Evolutionary conservation across 1,284 basidiomycete genomes (phyloP), one percentile per base, ranked within the genome.

Genomic region (Microbotryum violaceum): DNA sequence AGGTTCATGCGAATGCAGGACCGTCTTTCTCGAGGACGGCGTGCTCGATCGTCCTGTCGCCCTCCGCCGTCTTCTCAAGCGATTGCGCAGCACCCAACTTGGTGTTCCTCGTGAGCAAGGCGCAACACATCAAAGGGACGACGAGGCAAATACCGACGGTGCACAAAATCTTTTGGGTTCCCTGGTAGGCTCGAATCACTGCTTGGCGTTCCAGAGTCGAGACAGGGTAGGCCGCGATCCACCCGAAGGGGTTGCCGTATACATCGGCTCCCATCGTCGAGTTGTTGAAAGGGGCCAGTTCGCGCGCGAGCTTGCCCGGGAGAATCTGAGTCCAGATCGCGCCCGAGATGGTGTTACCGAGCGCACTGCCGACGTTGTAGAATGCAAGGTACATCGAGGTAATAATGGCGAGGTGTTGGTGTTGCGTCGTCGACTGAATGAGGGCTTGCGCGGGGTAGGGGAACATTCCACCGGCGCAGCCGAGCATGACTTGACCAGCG

Each of bases 301-400:
- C 60, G 23, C 56, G 33, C 31, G 61, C 46, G 21, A 78, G 68
- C 37, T 68, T 64, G 6, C 58, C 57, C 51, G 76, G 75, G 2
- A 78, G 66, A 2, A 73, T 72, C 61, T 77, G 61, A 8, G 77
- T 77, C 77, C 77, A 78, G 62, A 79, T 77, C 7, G 73, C 76
- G 33, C 74, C 77, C 37, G 27, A 27, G 65, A 78, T 73, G 23
- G 75, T 72, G 61, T 73, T 72, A 18, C 77, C 77, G 31, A 78
- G 65, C 0, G 75, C 74, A 20, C 71, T 72, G 20, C 77, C 77
- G 61, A 78, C 70, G 54, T 71, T 57, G 37, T 57, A 77, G 2
- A 70, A 64, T 21, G 75, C 70, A 33, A 76, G 71, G 65, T 76
- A 78, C 21, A 77, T 66, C 0, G 71, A 70, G 37, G 76, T 76